Base-by-base conservation (phyloP, 2,329 filamentous ascomycete species). In the Chalaropsis thielavioides region DNA sequence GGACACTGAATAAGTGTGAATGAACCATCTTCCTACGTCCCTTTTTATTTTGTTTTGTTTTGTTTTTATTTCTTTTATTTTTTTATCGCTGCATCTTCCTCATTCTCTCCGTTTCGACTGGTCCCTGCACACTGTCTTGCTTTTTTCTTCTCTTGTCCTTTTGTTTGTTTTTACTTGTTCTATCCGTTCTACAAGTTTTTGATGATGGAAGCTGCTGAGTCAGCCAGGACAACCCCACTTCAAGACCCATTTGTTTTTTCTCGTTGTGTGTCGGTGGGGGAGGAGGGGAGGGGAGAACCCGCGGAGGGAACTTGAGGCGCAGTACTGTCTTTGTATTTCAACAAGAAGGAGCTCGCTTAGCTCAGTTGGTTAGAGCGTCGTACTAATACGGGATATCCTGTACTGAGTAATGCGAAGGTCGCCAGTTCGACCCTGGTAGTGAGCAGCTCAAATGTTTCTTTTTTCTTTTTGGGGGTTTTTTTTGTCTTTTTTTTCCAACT, bases 361-460 rank as follows among this genome's bases (percentile, higher is more conserved):
- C 59, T 65, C 64, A 62, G 64, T 62, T 65, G 59, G 64, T 62
- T 65, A 65, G 59, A 62, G 64, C 64, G 59, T 62, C 59, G 59
- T 65, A 65, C 59, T 65, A 65, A 65, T 65, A 62, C 61, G 43
- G 43, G n/a, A 58, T n/a, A 10, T 10, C 7, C 43, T 43, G 61
- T 62, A 19, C 46, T 40, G 22, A 65, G 64, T 65, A 56, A 65
- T 65, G 64, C 64, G 64, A 65, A 65, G 64, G 64, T 65, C 59
- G 58, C 64, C 59, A 65, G 64, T 65, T 65, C 64, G 64, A 65
- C 59, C 64, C 64, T 65, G 59, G 64, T 65, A 65, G 59, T 65
- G 64, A 65, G 59, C 64, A 65, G 46, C 59, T 27, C 40, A 3
- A 0, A 22, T 43, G 1, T 46, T 3, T 61, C 40, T 3, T 24